Evolutionary conservation across 2,329 filamentous ascomycete genomes (phyloP).

Genomic region (Aspergillus puulaauensis): DNA sequence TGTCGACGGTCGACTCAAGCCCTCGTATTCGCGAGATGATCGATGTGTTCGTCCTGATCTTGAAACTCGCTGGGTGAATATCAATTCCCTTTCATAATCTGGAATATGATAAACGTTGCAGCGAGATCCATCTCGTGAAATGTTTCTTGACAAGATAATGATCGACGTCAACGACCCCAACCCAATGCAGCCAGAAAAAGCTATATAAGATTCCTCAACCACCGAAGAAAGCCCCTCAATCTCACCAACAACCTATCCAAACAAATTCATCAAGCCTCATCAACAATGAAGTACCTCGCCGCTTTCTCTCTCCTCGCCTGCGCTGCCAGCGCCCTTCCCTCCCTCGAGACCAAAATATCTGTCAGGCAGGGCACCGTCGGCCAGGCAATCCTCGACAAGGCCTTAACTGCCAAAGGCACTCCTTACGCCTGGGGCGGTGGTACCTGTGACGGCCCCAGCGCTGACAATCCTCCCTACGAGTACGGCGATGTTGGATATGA

Average conservation of each 20-base stretch:
- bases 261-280: neutral
- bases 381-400: constrained; percentile 45
- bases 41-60: neutral
- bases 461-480: constrained; percentile 23
- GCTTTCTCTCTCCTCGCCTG: constrained; percentile 16
- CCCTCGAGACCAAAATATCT: no score
- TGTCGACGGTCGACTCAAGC: neutral
- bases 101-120: neutral
- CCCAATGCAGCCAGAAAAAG: neutral
- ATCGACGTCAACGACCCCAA: neutral
- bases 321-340: neutral
- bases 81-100: neutral
- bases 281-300: constrained; percentile 2
- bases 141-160: neutral
- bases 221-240: no score
- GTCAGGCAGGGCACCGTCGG: constrained; percentile 20
- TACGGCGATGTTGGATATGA: constrained; percentile 28
- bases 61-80: neutral
- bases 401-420: constrained; percentile 49
- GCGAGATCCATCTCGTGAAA: neutral
- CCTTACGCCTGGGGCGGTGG: constrained; percentile 32
- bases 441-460: constrained; percentile 23
- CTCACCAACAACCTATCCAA: neutral
- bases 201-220: neutral
- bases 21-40: neutral